Percentiles rank a stretch among this genome's conserved stretches.
Evolutionary conservation across 2,329 filamentous ascomycete species (phyloP).

Genomic region (Penicillium decumbens): DNA sequence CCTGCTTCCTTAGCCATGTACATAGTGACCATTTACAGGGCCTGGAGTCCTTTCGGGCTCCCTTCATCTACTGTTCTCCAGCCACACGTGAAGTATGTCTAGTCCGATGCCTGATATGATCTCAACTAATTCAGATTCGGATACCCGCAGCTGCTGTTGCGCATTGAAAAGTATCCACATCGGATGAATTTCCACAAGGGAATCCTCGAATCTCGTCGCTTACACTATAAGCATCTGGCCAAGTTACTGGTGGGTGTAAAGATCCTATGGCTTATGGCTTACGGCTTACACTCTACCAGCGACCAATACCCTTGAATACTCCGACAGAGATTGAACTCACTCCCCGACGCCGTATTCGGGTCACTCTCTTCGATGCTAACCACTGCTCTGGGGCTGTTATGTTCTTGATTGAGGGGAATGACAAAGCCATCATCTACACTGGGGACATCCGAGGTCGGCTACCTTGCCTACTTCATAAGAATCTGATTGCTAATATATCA

Average conservation of each 20-base stretch:
- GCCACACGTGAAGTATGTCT: constrained; percentile 64
- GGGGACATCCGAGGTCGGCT: constrained; percentile 68
- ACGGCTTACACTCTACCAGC: constrained; percentile 43
- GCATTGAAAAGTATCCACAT: constrained; percentile 72
- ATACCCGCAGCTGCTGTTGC: constrained; percentile 58
- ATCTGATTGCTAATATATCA: constrained; percentile 7
- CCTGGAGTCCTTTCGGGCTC: constrained; percentile 68
- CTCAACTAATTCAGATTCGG: not conserved
- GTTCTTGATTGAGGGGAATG: constrained; percentile 77
- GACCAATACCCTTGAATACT: constrained; percentile 75
- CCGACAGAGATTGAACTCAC: constrained; percentile 70
- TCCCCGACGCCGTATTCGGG: constrained; percentile 64
- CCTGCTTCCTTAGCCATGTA: constrained; percentile 86
- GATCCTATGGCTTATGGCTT: not conserved
- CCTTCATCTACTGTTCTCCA: constrained; percentile 86
- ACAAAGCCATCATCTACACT: constrained; percentile 75
- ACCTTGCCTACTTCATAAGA: too few relatives aligned
- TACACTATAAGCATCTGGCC: constrained; percentile 71
- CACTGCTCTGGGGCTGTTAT: constrained; percentile 87
- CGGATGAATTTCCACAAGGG: constrained; percentile 76
- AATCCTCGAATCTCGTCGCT: constrained; percentile 67
- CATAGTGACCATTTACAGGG: constrained; percentile 86
- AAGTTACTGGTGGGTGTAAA: constrained; percentile 55
- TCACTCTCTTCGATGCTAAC: constrained; percentile 86
- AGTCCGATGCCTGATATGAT: constrained; percentile 17